Evolutionary conservation across 139 green algal species (phyloP).

Genomic region (Picocystis salinarum): DNA sequence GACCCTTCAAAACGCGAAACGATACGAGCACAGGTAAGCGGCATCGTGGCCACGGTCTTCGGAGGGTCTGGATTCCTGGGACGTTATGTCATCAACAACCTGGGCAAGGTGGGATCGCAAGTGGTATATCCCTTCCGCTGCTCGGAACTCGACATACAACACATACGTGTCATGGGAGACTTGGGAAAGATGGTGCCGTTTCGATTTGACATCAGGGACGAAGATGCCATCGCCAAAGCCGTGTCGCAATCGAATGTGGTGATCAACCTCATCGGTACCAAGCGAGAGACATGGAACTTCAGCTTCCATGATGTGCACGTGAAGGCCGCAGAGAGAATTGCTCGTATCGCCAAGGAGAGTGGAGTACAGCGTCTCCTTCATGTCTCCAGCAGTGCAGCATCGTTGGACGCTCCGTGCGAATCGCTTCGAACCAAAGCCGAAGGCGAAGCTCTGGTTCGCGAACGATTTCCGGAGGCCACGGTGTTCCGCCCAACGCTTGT

Average conservation of each 20-base stretch:
- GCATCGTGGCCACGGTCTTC: constrained; percentile 82
- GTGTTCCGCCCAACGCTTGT: constrained; percentile 53
- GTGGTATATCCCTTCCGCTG: constrained; percentile 71
- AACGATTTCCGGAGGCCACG: constrained; percentile 36
- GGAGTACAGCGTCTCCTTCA: constrained; percentile 14
- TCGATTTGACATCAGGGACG: constrained; percentile 44
- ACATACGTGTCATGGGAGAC: constrained; percentile 90
- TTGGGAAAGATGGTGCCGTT: constrained; percentile 46
- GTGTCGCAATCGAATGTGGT: constrained; percentile 60
- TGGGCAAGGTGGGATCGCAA: constrained; percentile 51
- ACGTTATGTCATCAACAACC: constrained; percentile 70
- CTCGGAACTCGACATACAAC: constrained; percentile 56
- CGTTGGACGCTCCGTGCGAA: constrained; percentile 22
- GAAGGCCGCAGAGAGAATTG: too few relatives aligned
- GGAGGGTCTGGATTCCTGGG: constrained; percentile 82
- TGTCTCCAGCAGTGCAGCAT: constrained; percentile 39
- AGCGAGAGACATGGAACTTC: constrained; percentile 85
- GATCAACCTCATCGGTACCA: constrained; percentile 74
- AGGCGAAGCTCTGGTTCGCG: constrained; percentile 34
- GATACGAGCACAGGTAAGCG: constrained; percentile 56
- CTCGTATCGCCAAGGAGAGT: constrained; percentile 1
- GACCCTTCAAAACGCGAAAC: too few relatives aligned
- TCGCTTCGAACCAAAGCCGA: constrained; percentile 58
- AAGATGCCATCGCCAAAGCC: constrained; percentile 43
- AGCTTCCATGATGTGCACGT: constrained; percentile 57